A percentile compares a stretch with the other conserved stretches of the same genome.
phyloP scores from a whole-genome alignment of 1,284 basidiomycete species.

The Boletus sp. region DNA sequence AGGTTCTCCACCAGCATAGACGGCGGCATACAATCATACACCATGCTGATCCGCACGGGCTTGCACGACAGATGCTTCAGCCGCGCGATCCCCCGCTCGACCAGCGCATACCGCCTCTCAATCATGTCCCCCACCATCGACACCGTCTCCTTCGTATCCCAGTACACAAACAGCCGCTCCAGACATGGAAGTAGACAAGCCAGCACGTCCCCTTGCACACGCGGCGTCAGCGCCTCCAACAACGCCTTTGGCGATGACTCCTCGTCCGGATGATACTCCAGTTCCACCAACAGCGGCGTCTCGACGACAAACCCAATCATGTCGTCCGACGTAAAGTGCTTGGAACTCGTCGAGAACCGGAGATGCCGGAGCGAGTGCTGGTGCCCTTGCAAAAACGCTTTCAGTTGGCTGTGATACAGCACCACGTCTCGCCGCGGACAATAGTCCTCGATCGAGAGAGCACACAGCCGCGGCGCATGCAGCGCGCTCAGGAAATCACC shows the following conservation, averaged over 20 bases:
- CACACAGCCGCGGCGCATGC: conserved; percentile 18
- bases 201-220: conserved; percentile 5
- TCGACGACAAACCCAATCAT: conserved; percentile 20
- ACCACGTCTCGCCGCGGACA: conserved; percentile 19
- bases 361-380: conserved; percentile 15
- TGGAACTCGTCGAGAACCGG: conserved; percentile 21
- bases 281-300: conserved; percentile 20
- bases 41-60: conserved; percentile 14
- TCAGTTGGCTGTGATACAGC: conserved; percentile 18
- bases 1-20: conserved; percentile 18
- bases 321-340: conserved; percentile 20
- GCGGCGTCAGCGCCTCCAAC: conserved; percentile 24
- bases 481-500: conserved; percentile 19
- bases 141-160: conserved; percentile 29
- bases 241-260: conserved; percentile 19
- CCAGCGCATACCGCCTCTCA: conserved; percentile 20
- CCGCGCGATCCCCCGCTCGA: conserved; percentile 16
- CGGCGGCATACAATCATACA: conserved; percentile 20
- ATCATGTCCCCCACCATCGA: conserved; percentile 27
- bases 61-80: conserved; percentile 24
- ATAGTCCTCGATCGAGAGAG: conserved; percentile 21
- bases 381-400: conserved; percentile 18
- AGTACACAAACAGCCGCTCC: conserved; percentile 22
- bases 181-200: conserved; percentile 22
- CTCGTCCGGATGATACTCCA: conserved; percentile 28